Evolutionary conservation across 371 early-diverging fungal genomes (phyloP).

Genomic region (Capillidium rhysosporum): DNA sequence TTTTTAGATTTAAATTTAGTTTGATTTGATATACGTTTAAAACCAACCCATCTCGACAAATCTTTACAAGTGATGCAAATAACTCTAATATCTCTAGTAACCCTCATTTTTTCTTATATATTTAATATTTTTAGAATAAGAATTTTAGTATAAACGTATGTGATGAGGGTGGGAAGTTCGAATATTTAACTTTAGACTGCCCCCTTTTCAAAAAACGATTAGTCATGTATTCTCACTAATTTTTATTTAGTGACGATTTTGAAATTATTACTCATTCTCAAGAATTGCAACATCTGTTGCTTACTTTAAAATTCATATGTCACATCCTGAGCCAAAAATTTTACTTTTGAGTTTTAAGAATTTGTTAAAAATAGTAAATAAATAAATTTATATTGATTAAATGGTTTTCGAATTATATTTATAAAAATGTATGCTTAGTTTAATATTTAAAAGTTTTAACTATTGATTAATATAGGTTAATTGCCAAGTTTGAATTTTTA

Average conservation of each 20-base stretch:
- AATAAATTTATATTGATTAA: too few species aligned
- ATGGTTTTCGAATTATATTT: too few species aligned
- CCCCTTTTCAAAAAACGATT: slow-evolving; percentile 81
- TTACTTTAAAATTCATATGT: slow-evolving; percentile 40
- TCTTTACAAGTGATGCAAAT: slow-evolving; percentile 59
- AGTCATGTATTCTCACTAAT: slow-evolving; percentile 23
- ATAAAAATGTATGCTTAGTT: too few species aligned
- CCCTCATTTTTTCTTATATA: background rate
- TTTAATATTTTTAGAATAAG: slow-evolving; percentile 21
- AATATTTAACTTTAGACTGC: slow-evolving; percentile 91
- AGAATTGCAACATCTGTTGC: slow-evolving; percentile 70
- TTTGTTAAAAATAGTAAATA: too few species aligned
- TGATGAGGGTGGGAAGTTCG: slow-evolving; percentile 99
- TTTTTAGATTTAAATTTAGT: background rate
- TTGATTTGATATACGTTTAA: slow-evolving; percentile 18
- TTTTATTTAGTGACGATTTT: slow-evolving; percentile 19
- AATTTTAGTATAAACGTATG: slow-evolving; percentile 80
- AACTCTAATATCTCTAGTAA: slow-evolving; percentile 41
- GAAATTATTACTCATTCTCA: slow-evolving; percentile 57
- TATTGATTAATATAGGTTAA: too few species aligned
- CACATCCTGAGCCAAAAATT: slow-evolving; percentile 38
- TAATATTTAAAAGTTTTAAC: too few species aligned
- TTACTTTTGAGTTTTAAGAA: too few species aligned
- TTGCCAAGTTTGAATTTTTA: too few species aligned
- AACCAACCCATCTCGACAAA: slow-evolving; percentile 51